Conservation (phyloP, 805 yeast genomes). For the Maudiozyma serrabonitensis region DNA sequence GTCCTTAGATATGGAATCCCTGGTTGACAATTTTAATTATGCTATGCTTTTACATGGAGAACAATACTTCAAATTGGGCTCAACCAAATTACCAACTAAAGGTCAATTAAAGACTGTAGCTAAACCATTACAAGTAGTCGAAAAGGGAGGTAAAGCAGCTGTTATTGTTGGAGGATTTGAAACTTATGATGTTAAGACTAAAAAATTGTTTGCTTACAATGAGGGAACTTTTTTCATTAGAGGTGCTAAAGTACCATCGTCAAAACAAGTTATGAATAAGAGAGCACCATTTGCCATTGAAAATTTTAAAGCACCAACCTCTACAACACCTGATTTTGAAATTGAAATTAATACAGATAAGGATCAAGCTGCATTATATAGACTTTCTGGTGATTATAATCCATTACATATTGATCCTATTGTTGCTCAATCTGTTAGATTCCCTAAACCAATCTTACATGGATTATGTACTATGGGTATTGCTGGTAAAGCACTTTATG, state of each 20-base stretch:
- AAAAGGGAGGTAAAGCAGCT: conserved; percentile 79
- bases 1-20: conserved; percentile 45
- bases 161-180: conserved; percentile 64
- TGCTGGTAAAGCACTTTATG: conserved; percentile 62
- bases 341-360: conserved; percentile 45
- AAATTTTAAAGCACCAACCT: conserved; percentile 50
- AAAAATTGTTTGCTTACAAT: conserved; percentile 65
- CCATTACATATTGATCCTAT: conserved; percentile 92
- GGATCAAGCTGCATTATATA: conserved; percentile 81
- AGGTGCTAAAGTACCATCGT: conserved; percentile 48
- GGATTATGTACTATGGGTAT: conserved; percentile 87
- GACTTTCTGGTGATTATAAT: conserved; percentile 88
- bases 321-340: conserved; percentile 56
- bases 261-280: conserved; percentile 39
- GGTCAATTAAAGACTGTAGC: conserved; percentile 54
- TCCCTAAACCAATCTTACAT: conserved; percentile 80
- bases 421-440: conserved; percentile 81
- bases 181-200: conserved; percentile 56
- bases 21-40: conserved; percentile 78
- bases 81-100: conserved; percentile 67
- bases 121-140: conserved; percentile 62
- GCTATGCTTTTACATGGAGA: conserved; percentile 90
- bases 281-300: conserved; percentile 54
- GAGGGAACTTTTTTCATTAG: conserved; percentile 81
- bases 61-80: conserved; percentile 70